Conservation (phyloP, 805 yeast genomes). For the Tetrapisispora phaffii region DNA sequence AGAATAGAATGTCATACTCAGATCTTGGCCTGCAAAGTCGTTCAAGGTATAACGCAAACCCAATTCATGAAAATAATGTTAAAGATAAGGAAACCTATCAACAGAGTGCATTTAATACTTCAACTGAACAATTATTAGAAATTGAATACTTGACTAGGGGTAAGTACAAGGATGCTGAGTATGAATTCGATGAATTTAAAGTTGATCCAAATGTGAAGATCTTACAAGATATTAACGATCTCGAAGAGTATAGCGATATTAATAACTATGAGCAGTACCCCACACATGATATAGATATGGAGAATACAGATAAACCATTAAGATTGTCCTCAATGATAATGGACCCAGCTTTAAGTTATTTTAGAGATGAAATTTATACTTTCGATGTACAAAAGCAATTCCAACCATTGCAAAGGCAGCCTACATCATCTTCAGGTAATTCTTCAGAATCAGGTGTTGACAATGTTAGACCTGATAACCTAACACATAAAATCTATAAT, state of each 20-base stretch:
- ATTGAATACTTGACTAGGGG: neutral
- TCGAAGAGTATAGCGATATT: neutral
- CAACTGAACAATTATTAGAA: conserved; percentile 3
- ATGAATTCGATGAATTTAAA: neutral
- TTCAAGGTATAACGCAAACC: neutral
- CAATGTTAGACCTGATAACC: neutral
- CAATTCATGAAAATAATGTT: neutral
- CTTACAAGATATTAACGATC: neutral
- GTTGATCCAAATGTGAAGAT: neutral
- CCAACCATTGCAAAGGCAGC: neutral
- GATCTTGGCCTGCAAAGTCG: neutral
- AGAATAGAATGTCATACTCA: neutral
- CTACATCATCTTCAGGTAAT: neutral
- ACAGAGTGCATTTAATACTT: neutral
- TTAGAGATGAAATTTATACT: conserved; percentile 3
- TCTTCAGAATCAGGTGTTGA: neutral
- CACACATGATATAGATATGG: neutral
- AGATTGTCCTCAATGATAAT: conserved; percentile 3
- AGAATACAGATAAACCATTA: neutral
- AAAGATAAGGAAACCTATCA: neutral
- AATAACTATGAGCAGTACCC: neutral
- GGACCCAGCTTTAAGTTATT: conserved; percentile 2
- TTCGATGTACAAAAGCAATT: conserved; percentile 3
- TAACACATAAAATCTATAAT: neutral
- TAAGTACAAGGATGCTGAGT: neutral